Evolutionary conservation across 2,329 filamentous ascomycete species (phyloP), one percentile per base, ranked within the genome.

Genomic region (Talaromyces albobiverticillius): DNA sequence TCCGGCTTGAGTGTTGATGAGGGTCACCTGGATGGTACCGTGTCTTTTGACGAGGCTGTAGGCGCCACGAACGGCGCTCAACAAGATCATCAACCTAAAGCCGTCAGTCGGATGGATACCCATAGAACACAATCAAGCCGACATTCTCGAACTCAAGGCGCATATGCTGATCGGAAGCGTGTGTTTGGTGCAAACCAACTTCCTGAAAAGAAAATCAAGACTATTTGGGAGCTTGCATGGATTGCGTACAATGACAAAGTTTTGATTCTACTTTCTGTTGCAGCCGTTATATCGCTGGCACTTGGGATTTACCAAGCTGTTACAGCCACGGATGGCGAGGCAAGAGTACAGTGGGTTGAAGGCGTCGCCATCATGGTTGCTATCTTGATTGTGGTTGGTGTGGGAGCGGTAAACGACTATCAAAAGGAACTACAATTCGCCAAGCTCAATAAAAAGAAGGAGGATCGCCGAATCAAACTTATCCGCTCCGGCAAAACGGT

Each of bases 241-340:
- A 87, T 90, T 63, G 87, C 88, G 1, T 90, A 89, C 72, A 90
- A 91, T 65, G 88, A 92, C 71, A 92, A 91, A 63, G 84, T 92
- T 10, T 75, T 90, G 50, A 87, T 90, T 52, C 73, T 90, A 4
- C 76, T 90, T 55, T 87, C 86, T 1, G 77, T 85, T 18, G 87
- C 88, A 7, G 88, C 88, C 1, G 76, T 82, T n/a, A 83, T 92
- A 32, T 90, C 88, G 2, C 76, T 92, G 23, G 85, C 83, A 0
- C 81, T 92, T 38, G 88, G 88, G 43, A 81, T 91, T 1, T 90
- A 90, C 62, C 85, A 91, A 64, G 85, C 86, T 1, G 78, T 87
- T 48, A 83, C 81, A 14, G 78, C 79, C 2, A 64, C 74, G n/a
- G 74, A 79, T 45, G 68, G 76, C 4, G 69, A 77, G 9, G 72